Base-by-base conservation (phyloP, 306 rosid genomes). In the Vigna angularis region DNA sequence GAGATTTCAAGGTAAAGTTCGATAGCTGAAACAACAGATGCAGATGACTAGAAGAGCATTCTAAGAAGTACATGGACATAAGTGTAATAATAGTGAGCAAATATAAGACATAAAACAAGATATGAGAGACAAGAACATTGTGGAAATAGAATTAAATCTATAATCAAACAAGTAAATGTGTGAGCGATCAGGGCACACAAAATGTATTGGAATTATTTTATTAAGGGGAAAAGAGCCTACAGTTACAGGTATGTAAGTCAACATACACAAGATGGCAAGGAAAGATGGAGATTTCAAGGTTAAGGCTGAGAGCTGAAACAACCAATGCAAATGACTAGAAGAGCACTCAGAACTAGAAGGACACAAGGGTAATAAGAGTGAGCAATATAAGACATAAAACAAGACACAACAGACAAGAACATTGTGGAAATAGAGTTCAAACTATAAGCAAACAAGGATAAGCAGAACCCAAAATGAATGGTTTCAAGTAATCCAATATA, bases 361-460 rank as follows among this genome's bases (percentile, higher is more conserved):
- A 34, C 38, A 34, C 11, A 42, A 44, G 16, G n/a, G 49, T 16
- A 67, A 22, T 26, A 67, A n/a, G 48, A 26, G 52, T 20, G 26
- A 52, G 44, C 30, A 66, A 38, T 24, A 53, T 36, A 36, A 55
- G 56, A 68, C 22, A 59, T 6, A 57, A 76, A 53, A 66, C 15
- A 74, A 50, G 34, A 42, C 42, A 66, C 14, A 53, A 55, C 9
- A 20, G 74, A 65, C 57, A 10, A 9, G 38, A 66, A 51, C 32
- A 76, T 50, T 38, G 4, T 24, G 40, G 11, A 66, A 40, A 56
- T 38, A 22, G 3, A 15, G 15, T 52, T 61, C 32, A 49, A 50
- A 38, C 59, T 36, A 70, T 36, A 59, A 49, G 70, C 26, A 70
- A 59, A 71, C 34, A 77, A 49, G 24, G 57, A 53, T 49, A 49